Conservation (phyloP, 805 yeast genomes). For the Pichia deserticola region DNA sequence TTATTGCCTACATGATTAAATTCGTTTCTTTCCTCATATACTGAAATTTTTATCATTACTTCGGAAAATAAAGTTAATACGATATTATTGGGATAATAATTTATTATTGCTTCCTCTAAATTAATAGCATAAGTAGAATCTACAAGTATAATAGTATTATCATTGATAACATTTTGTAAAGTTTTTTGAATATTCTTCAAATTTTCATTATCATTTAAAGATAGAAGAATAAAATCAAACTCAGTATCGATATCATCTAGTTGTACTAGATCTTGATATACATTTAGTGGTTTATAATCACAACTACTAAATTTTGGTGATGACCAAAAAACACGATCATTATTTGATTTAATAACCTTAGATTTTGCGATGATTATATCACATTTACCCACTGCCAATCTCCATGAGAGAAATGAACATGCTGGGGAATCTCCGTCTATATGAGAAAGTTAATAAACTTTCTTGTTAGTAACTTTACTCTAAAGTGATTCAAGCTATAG, state of each 20-base stretch:
- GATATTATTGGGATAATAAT: constrained; percentile 9
- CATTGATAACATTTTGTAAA: constrained; percentile 7
- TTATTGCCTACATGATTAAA: constrained; percentile 19
- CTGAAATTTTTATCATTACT: constrained; percentile 17
- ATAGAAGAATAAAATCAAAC: constrained; percentile 19
- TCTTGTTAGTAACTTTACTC: neutral
- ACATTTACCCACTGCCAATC: constrained; percentile 17
- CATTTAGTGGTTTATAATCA: constrained; percentile 1
- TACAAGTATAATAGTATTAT: constrained; percentile 20
- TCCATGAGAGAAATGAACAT: constrained; percentile 25
- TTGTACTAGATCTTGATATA: neutral
- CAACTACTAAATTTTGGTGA: constrained; percentile 4
- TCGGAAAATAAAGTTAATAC: constrained; percentile 22
- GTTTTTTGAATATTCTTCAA: constrained; percentile 7
- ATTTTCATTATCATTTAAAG: constrained; percentile 10
- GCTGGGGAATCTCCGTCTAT: constrained; percentile 27
- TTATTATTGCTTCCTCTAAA: constrained; percentile 14
- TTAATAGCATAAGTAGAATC: constrained; percentile 21
- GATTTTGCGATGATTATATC: constrained; percentile 13
- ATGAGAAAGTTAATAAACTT: neutral
- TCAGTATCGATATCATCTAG: neutral
- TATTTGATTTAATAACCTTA: neutral
- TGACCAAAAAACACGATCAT: constrained; percentile 7
- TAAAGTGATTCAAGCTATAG: too few relatives aligned
- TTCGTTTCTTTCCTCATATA: constrained; percentile 4